Evolutionary conservation across 2,329 filamentous ascomycete species (phyloP), one percentile per base, ranked within the genome.

Genomic region (Lachnellula hyalina): DNA sequence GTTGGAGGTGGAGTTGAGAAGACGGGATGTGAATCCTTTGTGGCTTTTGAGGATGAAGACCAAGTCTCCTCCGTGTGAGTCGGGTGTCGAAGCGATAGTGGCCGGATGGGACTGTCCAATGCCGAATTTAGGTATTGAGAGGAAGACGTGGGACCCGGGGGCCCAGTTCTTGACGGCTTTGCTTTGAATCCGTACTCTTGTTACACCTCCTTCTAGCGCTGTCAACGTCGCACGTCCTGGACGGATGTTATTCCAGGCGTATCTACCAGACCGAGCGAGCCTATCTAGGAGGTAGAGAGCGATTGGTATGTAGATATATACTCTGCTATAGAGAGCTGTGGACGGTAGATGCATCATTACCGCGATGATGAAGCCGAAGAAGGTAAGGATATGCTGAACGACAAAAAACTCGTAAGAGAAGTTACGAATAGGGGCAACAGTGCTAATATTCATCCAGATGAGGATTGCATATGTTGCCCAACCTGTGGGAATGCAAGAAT

Each of bases 391-490:
- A 65, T 90, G 86, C 68, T 89, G 86, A 2, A 83, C 62, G 17
- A 89, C 79, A 66, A 89, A 89, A 1, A 88, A 61, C 70, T 90
- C 86, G 66, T 89, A 89, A 7, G 77, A 77, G 71, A 83, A 75
- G 23, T 82, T 77, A 5, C 86, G 78, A 40, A 89, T 73, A 0
- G 86, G 86, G 6, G 82, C 77, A 55, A 86, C 74, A 1, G 83
- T 83, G 11, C 80, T 81, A 38, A 88, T 69, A 19, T 81, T 77
- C 51, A 85, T 84, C 85, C 86, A 89, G 0, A 84, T 71, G 40
- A 89, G 69, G 15, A 87, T 70, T 1, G 71, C 82, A 82, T 85
- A 89, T 1, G 83, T 83, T 9, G 77, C 84, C 6, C 89, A 69
- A 12, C 86, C 86, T 59, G 70, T 70, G 50, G 73, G 57, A 36